A percentile compares a stretch with the other conserved stretches of the same genome.
Evolutionary conservation across 257 asterid species (phyloP).

Genomic region (Galeopsis tetrahit): DNA sequence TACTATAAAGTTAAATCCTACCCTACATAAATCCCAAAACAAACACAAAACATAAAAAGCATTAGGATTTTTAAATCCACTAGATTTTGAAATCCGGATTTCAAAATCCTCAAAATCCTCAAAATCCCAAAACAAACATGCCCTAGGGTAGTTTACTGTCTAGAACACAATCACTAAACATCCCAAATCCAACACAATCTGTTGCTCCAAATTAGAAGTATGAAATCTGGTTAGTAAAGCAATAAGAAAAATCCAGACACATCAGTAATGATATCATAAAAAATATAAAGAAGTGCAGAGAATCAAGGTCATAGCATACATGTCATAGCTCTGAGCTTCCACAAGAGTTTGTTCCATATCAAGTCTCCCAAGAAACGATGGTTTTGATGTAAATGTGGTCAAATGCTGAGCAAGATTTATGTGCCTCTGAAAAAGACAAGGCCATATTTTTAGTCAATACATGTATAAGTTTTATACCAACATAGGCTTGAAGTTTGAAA

Average conservation of each 20-base stretch:
- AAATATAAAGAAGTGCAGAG: background rate
- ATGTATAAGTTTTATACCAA: conserved; percentile 18
- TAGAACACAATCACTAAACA: background rate
- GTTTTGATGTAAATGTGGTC: conserved; percentile 81
- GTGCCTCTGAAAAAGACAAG: conserved; percentile 79
- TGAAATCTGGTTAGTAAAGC: conserved; percentile 18
- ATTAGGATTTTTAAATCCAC: too few species aligned
- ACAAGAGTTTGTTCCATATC: conserved; percentile 95
- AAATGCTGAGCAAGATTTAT: conserved; percentile 96
- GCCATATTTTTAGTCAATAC: conserved; percentile 33
- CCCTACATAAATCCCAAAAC: too few species aligned
- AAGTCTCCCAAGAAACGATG: conserved; percentile 81
- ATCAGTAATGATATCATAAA: conserved; percentile 20
- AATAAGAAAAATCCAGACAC: conserved; percentile 20
- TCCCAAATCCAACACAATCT: conserved; percentile 6
- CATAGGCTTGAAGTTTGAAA: conserved; percentile 26
- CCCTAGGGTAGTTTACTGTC: background rate
- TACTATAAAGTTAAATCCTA: too few species aligned
- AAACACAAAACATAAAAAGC: too few species aligned
- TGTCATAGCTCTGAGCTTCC: conserved; percentile 93
- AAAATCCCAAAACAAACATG: background rate
- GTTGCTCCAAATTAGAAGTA: conserved; percentile 8
- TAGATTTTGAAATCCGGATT: too few species aligned
- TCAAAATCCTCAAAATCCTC: background rate
- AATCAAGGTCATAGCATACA: conserved; percentile 52